These are phyloP conservation scores for Phytophthora colocasiae DNA, from an alignment of 352 stramenopile species.

Conservation along the genomic window DNA sequence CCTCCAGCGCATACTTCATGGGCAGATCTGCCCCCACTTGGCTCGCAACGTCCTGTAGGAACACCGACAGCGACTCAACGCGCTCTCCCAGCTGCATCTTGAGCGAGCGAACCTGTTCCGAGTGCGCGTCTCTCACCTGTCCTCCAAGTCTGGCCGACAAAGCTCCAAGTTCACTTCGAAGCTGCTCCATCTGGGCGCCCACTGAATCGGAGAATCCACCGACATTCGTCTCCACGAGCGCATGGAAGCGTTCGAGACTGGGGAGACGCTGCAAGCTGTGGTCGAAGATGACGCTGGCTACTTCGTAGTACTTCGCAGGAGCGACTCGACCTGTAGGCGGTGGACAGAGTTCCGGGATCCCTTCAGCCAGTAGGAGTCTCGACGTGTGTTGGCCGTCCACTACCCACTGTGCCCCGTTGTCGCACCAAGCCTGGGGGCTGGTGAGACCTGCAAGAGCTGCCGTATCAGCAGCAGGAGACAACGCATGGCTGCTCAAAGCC, in stretches of 20 bases:
- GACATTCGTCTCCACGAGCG: slow-evolving; percentile 75
- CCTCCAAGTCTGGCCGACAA: slow-evolving; percentile 61
- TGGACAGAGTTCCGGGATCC: slow-evolving; percentile 54
- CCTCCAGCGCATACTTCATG: slow-evolving; percentile 79
- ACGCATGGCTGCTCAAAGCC: slow-evolving; percentile 58
- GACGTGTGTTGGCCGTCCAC: slow-evolving; percentile 56
- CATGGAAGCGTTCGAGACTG: slow-evolving; percentile 82
- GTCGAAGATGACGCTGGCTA: slow-evolving; percentile 83
- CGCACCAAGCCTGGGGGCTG: slow-evolving; percentile 42
- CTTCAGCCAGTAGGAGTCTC: slow-evolving; percentile 50
- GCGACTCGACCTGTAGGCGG: slow-evolving; percentile 28
- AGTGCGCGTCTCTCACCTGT: slow-evolving; percentile 51
- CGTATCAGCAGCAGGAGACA: slow-evolving; percentile 28
- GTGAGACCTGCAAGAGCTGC: slow-evolving; percentile 20
- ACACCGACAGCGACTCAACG: slow-evolving; percentile 73
- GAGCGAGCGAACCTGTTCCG: slow-evolving; percentile 61
- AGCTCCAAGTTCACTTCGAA: slow-evolving; percentile 66
- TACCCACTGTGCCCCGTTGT: slow-evolving; percentile 44
- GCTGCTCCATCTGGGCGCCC: slow-evolving; percentile 68
- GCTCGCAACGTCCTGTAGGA: slow-evolving; percentile 71
- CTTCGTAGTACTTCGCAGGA: slow-evolving; percentile 70
- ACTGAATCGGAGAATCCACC: slow-evolving; percentile 74
- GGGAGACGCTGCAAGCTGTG: slow-evolving; percentile 87
- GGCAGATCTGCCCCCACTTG: slow-evolving; percentile 79
- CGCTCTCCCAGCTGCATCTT: slow-evolving; percentile 63